Conservation (phyloP, 2,329 filamentous ascomycete genomes). For the Phialocephala subalpina region DNA sequence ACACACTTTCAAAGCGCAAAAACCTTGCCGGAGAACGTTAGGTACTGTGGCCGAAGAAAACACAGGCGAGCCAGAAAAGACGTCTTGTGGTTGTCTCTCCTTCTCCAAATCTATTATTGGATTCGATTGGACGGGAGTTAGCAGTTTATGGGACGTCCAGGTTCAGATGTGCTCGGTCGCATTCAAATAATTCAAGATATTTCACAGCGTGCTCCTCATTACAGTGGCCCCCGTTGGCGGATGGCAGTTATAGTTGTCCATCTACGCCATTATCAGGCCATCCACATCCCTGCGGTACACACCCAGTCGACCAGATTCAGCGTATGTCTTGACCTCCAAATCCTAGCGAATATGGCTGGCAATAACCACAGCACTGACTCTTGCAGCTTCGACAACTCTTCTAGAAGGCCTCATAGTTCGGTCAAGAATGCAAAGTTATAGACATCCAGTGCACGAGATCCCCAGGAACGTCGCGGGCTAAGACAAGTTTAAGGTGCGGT, state of each 20-base stretch:
- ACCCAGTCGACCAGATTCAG: slow-evolving; percentile 1
- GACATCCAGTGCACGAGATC: neutral
- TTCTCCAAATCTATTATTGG: neutral
- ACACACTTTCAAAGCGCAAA: slow-evolving; percentile 6
- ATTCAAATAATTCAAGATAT: slow-evolving; percentile 8
- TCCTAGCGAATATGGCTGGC: neutral
- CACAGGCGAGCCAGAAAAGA: slow-evolving; percentile 6
- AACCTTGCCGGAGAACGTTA: slow-evolving; percentile 18
- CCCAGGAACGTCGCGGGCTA: neutral
- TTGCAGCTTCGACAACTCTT: neutral
- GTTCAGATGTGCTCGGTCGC: slow-evolving; percentile 4
- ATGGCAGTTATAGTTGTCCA: slow-evolving; percentile 6
- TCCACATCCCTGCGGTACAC: neutral
- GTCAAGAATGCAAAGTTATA: neutral
- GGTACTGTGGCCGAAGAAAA: slow-evolving; percentile 3
- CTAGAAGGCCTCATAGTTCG: neutral
- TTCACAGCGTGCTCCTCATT: slow-evolving; percentile 1
- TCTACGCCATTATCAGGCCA: slow-evolving; percentile 12
- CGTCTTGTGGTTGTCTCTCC: slow-evolving; percentile 11
- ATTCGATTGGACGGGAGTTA: neutral
- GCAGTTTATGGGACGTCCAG: neutral
- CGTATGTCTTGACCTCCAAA: neutral
- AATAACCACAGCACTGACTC: slow-evolving; percentile 5
- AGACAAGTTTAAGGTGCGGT: slow-evolving; percentile 7
- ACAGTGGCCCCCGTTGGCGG: slow-evolving; percentile 6